These are phyloP conservation scores for Fagus sylvatica DNA, from an alignment of 306 rosid species.

Conservation along the genomic window DNA sequence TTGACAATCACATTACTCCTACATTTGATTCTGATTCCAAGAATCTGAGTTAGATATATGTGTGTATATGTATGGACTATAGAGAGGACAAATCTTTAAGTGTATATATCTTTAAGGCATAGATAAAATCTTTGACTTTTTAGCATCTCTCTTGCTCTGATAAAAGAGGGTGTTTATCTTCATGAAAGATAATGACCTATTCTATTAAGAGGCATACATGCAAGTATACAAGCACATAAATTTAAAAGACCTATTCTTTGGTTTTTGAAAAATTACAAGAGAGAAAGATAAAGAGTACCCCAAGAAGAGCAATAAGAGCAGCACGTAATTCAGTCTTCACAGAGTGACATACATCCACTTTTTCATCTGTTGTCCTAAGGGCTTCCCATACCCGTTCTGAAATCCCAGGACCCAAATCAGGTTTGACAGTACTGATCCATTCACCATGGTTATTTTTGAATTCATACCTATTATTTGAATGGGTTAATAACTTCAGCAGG, in stretches of 20 bases:
- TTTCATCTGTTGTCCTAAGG: constrained; percentile 53
- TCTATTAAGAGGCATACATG: no score
- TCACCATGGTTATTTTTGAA: constrained; percentile 80
- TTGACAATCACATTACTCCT: no score
- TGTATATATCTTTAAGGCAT: no score
- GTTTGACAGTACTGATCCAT: constrained; percentile 75
- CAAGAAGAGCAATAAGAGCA: constrained; percentile 78
- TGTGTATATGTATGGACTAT: no score
- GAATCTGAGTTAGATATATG: no score
- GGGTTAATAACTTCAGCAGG: background rate
- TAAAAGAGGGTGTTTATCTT: no score
- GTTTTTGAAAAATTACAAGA: background rate
- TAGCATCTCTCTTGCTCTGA: no score
- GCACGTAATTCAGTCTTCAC: constrained; percentile 57
- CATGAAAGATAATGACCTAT: no score
- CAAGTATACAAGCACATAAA: no score
- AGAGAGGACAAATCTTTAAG: no score
- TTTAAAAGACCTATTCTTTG: background rate
- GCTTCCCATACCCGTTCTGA: constrained; percentile 69
- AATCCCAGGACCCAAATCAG: constrained; percentile 79
- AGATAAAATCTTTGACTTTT: no score
- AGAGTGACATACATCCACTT: constrained; percentile 40
- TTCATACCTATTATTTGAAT: constrained; percentile 56
- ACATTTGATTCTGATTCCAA: no score
- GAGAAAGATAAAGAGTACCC: constrained; percentile 50